Evolutionary conservation across 1,284 basidiomycete species (phyloP).

Genomic region (Melampsora medusae): DNA sequence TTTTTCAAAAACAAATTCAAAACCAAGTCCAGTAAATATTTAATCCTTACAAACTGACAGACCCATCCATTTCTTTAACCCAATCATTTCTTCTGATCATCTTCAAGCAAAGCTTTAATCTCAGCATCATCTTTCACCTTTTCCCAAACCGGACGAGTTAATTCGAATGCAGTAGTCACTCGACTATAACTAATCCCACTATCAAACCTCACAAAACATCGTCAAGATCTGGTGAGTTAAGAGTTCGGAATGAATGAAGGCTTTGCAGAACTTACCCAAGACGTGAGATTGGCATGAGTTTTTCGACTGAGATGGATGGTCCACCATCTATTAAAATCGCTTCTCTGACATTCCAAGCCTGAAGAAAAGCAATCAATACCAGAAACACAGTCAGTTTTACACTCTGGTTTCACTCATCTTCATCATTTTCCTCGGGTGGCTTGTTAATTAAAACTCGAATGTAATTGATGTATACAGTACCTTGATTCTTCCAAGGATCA

Average conservation of each 20-base stretch:
- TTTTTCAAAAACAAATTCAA: no score
- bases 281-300: conserved; percentile 34
- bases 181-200: conserved; percentile 32
- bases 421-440: no score
- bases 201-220: neutral
- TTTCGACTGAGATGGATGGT: conserved; percentile 26
- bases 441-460: no score
- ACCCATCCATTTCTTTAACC: neutral
- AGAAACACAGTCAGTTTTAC: neutral
- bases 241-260: no score
- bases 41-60: no score
- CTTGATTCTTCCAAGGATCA: conserved; percentile 41
- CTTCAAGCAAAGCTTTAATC: conserved; percentile 1
- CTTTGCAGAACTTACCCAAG: conserved; percentile 39
- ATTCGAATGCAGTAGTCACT: conserved; percentile 19
- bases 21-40: no score
- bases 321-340: conserved; percentile 16
- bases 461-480: neutral
- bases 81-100: neutral
- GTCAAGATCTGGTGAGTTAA: no score
- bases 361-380: neutral
- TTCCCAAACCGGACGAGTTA: conserved; percentile 30
- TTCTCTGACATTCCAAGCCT: conserved; percentile 38
- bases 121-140: conserved; percentile 28
- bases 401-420: no score